phyloP scores from a whole-genome alignment of 2,329 filamentous ascomycete species.

The Fusarium ramigenum region DNA sequence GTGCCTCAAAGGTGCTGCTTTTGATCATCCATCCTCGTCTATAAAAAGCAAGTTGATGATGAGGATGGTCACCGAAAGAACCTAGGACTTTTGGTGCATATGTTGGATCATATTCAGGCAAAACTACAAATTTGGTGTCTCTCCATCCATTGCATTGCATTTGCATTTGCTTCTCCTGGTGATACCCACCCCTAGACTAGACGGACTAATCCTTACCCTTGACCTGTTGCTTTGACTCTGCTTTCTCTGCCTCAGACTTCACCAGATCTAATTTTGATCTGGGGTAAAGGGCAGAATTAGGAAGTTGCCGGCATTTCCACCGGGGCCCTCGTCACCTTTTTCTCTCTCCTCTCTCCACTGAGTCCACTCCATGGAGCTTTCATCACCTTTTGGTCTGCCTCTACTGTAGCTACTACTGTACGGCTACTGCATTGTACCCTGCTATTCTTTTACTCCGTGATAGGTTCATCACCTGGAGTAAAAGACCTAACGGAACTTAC shows the following conservation, averaged over 20 bases:
- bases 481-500: not conserved
- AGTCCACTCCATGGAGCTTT: not conserved
- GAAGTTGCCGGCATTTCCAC: slow-evolving; percentile 21
- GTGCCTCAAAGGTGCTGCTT: slow-evolving; percentile 12
- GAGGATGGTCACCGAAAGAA: not conserved
- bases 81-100: not conserved
- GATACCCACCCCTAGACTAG: slow-evolving; percentile 12
- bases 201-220: not conserved
- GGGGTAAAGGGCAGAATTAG: not conserved
- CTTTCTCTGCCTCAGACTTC: not conserved
- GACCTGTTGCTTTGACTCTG: not conserved
- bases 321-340: slow-evolving; percentile 4
- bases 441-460: not conserved
- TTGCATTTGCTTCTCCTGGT: not conserved
- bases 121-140: slow-evolving; percentile 4
- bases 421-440: not conserved
- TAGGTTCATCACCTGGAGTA: not conserved
- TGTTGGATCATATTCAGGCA: slow-evolving; percentile 1
- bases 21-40: slow-evolving; percentile 2
- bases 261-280: slow-evolving; percentile 9
- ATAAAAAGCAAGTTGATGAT: slow-evolving; percentile 8
- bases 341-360: not conserved
- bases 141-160: not conserved
- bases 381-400: not conserved
- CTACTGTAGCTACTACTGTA: not conserved